Percentiles rank a stretch among this genome's conserved stretches.
Conservation (phyloP, 176 grass and related monocot species). For the Urochloa ruziziensis region DNA sequence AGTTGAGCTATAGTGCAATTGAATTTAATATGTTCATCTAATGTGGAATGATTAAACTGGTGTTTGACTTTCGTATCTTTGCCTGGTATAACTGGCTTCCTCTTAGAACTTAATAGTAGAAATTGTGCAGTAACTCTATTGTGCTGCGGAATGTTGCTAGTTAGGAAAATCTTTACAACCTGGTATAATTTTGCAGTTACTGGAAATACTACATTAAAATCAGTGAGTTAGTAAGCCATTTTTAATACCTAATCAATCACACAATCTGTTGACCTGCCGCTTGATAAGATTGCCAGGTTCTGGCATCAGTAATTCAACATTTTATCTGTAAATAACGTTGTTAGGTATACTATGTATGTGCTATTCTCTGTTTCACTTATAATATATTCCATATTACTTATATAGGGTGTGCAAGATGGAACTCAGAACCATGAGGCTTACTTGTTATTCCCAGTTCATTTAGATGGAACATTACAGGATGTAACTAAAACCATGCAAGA, state of each 20-base stretch:
- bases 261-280: not conserved
- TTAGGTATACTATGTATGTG: not conserved
- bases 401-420: slow-evolving; percentile 72
- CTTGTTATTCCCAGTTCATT: slow-evolving; percentile 88
- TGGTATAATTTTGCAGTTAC: not conserved
- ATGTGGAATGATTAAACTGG: not conserved
- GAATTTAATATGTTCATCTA: not conserved
- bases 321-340: not conserved
- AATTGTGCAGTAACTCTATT: not conserved
- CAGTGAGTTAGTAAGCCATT: not conserved
- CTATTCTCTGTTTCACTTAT: not conserved
- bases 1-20: not conserved
- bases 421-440: slow-evolving; percentile 75
- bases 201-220: not conserved
- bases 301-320: not conserved
- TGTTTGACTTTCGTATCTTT: not conserved
- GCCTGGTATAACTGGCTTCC: not conserved
- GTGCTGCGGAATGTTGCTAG: not conserved
- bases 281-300: not conserved
- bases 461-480: slow-evolving; percentile 83
- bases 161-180: not conserved
- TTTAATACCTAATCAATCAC: not conserved
- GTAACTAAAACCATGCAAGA: slow-evolving; percentile 58
- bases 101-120: not conserved
- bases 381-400: slow-evolving; percentile 21